Base-by-base conservation (phyloP, 163 green algal genomes). In the Coccomyxa subellipsoidea region DNA sequence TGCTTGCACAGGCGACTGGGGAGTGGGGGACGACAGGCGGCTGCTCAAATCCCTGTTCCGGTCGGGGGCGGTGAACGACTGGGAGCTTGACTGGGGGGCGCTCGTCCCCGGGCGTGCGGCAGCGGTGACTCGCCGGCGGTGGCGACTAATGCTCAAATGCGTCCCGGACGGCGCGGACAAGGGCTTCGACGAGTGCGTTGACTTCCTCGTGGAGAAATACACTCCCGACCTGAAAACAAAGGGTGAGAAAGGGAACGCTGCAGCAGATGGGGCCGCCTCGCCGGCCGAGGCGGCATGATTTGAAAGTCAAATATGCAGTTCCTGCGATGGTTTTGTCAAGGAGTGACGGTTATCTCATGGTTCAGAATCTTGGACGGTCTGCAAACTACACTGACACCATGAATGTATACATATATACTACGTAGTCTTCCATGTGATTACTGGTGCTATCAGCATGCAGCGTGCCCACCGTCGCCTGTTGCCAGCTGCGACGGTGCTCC, bases 21-120 rank as follows among this genome's bases (percentile, higher is more conserved):
- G 89, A n/a, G 40, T 38, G 0, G 90, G 88, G 0, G 91, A 97
- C 69, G 93, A 97, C 87, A 81, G 83, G 35, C 77, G 83, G n/a
- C 77, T 97, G 87, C 82, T 97, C 78, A 75, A 77, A 0, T 82
- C 86, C 0, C 81, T 94, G 79, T n/a, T 86, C 18, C 70, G 69
- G 59, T 69, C 34, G 2, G 88, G 83, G 0, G 82, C 80, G 2
- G 36, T 38, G 34, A 76, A 90, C 10, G 90, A 94, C 36, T 94
- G 80, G 38, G 81, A 95, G 79, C 81, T 94, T 18, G 83, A 90
- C 66, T 96, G 93, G 92, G 88, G 72, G 2, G 34, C 69, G 2
- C 80, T 94, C 59, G 92, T 96, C 70, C 69, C 80, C 25, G 87
- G 84, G 0, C 87, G 92, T 35, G 88, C 36, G 3, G 90, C 86